phyloP scores from a whole-genome alignment of 306 rosid genomes.

The Pyrus betulifolia region DNA sequence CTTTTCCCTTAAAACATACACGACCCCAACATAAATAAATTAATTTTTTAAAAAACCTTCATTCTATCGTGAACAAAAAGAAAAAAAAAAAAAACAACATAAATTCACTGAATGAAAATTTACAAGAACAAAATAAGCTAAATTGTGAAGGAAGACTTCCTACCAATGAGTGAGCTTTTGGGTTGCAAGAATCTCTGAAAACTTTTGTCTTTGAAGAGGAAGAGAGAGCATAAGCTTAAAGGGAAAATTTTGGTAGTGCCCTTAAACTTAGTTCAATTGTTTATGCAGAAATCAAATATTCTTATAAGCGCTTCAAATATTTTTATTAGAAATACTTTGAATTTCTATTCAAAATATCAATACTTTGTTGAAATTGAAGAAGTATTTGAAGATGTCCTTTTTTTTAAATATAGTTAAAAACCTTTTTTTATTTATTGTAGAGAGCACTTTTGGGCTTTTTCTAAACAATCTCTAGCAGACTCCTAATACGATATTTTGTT shows the following conservation, averaged over 20 bases:
- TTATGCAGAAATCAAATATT: conserved; percentile 22
- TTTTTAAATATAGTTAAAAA: too few relatives aligned
- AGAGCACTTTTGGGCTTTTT: neutral
- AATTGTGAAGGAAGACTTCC: too few relatives aligned
- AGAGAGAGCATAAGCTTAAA: neutral
- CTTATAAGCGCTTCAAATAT: conserved; percentile 8
- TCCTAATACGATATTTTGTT: too few relatives aligned
- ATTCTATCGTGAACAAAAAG: too few relatives aligned
- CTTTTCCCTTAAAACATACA: neutral
- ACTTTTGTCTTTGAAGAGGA: neutral
- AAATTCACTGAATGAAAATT: neutral
- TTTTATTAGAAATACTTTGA: too few relatives aligned
- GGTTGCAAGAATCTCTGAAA: neutral
- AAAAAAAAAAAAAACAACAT: neutral
- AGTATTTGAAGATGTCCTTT: too few relatives aligned
- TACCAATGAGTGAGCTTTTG: neutral
- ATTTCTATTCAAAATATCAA: neutral
- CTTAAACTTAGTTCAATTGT: neutral
- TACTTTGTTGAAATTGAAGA: too few relatives aligned
- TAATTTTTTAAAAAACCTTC: too few relatives aligned
- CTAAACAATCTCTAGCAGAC: too few relatives aligned
- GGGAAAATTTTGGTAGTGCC: neutral
- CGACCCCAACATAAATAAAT: neutral
- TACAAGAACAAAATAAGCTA: neutral
- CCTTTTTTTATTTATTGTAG: too few relatives aligned